phyloP scores from a whole-genome alignment of 1,284 basidiomycete genomes.

The Sporisorium iseilematis-ciliati region DNA sequence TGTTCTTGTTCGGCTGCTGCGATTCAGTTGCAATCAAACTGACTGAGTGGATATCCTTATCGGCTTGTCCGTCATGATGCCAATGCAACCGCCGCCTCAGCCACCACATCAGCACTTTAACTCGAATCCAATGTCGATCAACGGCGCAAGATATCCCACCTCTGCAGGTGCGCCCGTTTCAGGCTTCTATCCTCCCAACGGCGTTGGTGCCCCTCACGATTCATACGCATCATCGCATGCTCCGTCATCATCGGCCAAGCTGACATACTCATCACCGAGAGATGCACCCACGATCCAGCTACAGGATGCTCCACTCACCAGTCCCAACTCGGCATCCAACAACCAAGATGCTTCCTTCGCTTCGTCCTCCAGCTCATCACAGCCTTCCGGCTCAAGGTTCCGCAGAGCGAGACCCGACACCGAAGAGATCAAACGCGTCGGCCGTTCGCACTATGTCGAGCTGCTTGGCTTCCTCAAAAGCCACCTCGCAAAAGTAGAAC shows the following conservation, averaged over 20 bases:
- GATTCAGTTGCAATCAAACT: neutral
- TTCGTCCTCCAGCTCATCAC: constrained; percentile 24
- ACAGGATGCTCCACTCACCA: constrained; percentile 30
- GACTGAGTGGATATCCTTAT: neutral
- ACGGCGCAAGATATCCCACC: constrained; percentile 18
- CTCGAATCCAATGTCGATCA: constrained; percentile 30
- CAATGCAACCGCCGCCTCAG: constrained; percentile 47
- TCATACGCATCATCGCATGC: constrained; percentile 21
- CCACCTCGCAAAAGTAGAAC: constrained; percentile 64
- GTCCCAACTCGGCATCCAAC: constrained; percentile 17
- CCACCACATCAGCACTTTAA: constrained; percentile 48
- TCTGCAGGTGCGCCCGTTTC: constrained; percentile 7
- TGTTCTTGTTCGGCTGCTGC: neutral
- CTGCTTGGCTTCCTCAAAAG: constrained; percentile 63
- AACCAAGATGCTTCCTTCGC: constrained; percentile 33
- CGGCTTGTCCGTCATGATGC: constrained; percentile 41
- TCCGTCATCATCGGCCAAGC: constrained; percentile 19
- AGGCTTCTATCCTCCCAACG: constrained; percentile 42
- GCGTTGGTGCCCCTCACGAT: constrained; percentile 7
- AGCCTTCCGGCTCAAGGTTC: constrained; percentile 35
- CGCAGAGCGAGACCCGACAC: constrained; percentile 50
- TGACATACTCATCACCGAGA: constrained; percentile 16
- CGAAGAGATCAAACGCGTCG: constrained; percentile 59
- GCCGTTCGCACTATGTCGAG: constrained; percentile 65
- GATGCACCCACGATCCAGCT: constrained; percentile 31